Evolutionary conservation across 495 filamentous ascomycete genomes (phyloP).

Genomic region (Aspergillus ostianus): DNA sequence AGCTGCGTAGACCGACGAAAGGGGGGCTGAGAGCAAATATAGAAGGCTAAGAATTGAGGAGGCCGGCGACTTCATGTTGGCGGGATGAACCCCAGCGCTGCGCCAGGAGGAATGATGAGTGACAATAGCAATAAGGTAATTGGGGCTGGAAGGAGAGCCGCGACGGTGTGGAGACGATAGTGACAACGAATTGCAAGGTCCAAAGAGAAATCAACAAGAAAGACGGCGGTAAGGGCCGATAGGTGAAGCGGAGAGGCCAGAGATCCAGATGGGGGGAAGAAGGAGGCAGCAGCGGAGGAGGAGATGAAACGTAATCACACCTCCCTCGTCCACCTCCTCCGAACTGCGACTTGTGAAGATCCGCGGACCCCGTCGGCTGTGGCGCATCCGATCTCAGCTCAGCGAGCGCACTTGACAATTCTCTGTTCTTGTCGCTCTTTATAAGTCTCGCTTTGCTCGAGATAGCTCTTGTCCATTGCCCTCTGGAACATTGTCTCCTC

Average conservation of each 20-base stretch:
- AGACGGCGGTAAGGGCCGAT: conserved; percentile 1
- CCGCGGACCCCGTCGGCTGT: neutral
- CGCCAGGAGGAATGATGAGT: conserved; percentile 4
- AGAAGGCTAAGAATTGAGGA: conserved; percentile 17
- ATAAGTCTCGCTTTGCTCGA: neutral
- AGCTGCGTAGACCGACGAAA: conserved; percentile 21
- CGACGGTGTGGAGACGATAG: neutral
- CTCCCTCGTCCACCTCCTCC: no score
- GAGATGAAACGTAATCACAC: neutral
- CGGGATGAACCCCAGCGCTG: neutral
- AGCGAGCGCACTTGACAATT: neutral
- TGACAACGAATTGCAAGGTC: conserved; percentile 20
- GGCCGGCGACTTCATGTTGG: conserved; percentile 23
- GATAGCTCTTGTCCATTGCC: neutral
- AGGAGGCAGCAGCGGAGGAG: neutral
- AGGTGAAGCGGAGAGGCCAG: no score
- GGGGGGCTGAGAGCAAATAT: conserved; percentile 19
- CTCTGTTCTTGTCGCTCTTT: neutral
- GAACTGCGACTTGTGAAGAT: neutral
- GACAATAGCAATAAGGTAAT: conserved; percentile 3
- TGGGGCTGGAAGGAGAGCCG: neutral
- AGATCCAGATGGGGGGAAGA: neutral
- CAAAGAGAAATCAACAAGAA: conserved; percentile 21
- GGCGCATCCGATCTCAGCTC: conserved; percentile 1
- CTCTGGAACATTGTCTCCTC: neutral